phyloP scores from a whole-genome alignment of 176 grass and related monocot genomes.

The Zoysia pacifica region DNA sequence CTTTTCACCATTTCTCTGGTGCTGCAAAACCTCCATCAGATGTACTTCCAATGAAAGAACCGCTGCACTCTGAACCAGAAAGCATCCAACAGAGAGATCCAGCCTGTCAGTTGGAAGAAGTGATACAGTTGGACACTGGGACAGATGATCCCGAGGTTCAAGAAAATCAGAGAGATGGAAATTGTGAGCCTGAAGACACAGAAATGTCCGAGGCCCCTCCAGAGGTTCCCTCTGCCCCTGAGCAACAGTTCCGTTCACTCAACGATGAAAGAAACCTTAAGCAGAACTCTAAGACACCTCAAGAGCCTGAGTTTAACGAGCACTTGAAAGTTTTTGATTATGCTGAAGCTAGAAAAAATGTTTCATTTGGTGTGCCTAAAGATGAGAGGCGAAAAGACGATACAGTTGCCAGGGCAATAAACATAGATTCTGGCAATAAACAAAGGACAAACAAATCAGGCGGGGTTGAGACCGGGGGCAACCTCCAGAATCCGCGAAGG shows the following conservation, averaged over 20 bases:
- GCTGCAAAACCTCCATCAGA: constrained; percentile 26
- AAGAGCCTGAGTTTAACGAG: constrained; percentile 45
- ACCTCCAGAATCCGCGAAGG: constrained; percentile 55
- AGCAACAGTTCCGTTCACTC: constrained; percentile 40
- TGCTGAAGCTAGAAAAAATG: constrained; percentile 62
- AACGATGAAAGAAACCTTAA: constrained; percentile 55
- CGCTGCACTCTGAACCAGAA: constrained; percentile 27
- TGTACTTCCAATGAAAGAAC: constrained; percentile 12
- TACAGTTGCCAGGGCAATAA: constrained; percentile 51
- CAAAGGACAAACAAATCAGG: constrained; percentile 5
- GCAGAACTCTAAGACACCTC: constrained; percentile 28
- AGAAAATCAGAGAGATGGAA: constrained; percentile 44
- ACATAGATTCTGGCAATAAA: constrained; percentile 37
- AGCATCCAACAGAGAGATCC: constrained; percentile 42
- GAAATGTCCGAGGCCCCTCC: constrained; percentile 33
- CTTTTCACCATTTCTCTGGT: constrained; percentile 77
- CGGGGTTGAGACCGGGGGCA: constrained; percentile 39
- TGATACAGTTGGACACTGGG: constrained; percentile 58
- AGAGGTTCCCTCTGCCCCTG: constrained; percentile 15
- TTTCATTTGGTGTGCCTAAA: constrained; percentile 49
- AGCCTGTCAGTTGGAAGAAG: constrained; percentile 56
- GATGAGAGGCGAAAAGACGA: constrained; percentile 40
- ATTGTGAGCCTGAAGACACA: constrained; percentile 28
- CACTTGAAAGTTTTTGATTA: constrained; percentile 71
- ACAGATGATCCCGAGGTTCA: constrained; percentile 33